These are phyloP conservation scores for Citrus sp. DNA, from an alignment of 345 rosid species.

Conservation along the genomic window DNA sequence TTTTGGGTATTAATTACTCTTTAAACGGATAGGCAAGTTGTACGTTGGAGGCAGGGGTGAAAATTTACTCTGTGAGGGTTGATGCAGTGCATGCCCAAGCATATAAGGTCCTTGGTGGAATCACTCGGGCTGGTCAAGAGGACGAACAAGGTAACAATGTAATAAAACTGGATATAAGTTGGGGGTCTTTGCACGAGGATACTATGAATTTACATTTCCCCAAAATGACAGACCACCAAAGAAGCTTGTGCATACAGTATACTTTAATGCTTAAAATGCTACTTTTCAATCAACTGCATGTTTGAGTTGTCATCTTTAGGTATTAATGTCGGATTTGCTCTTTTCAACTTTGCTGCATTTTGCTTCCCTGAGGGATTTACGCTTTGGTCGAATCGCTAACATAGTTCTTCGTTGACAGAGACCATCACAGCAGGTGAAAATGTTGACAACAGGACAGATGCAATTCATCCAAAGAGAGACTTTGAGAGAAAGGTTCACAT, in stretches of 20 bases:
- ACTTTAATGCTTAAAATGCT: background rate
- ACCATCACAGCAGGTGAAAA: conserved; percentile 36
- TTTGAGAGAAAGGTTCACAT: conserved; percentile 58
- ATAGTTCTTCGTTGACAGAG: conserved; percentile 31
- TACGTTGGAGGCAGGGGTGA: conserved; percentile 44
- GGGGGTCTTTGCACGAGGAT: background rate
- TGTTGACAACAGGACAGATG: conserved; percentile 37
- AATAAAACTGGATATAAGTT: background rate
- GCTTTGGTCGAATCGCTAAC: background rate
- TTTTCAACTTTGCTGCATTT: background rate
- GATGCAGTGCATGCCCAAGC: conserved; percentile 43
- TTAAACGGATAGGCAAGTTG: conserved; percentile 36
- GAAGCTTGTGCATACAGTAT: background rate
- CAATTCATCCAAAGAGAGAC: conserved; percentile 57
- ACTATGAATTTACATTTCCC: background rate
- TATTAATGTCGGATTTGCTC: background rate
- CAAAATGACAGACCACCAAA: background rate
- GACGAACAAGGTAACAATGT: conserved; percentile 27
- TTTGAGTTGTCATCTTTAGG: background rate
- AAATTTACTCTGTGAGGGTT: conserved; percentile 41
- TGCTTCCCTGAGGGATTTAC: background rate
- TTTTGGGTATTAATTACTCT: background rate
- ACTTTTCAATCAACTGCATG: background rate
- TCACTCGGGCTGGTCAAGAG: conserved; percentile 33
- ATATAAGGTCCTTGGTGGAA: conserved; percentile 40